Evolutionary conservation across 2,329 filamentous ascomycete genomes (phyloP), one percentile per base, ranked within the genome.

Genomic region (Paecilomyces sp.): DNA sequence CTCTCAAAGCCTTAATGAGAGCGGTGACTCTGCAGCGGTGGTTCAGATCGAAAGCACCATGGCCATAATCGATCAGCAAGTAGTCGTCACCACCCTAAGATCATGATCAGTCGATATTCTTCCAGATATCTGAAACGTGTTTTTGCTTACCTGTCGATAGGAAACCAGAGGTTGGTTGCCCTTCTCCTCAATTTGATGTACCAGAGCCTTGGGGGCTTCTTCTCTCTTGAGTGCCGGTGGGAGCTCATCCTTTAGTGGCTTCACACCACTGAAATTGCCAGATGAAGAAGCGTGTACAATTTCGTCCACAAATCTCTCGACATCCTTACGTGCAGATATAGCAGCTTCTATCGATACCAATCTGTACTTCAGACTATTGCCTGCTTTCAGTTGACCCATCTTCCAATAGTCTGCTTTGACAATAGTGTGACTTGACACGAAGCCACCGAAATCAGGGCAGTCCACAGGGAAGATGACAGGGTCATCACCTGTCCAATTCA

Each of bases 401-500:
- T 85, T 84, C 84, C 84, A 87, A 65, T 81, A 78, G 56, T 86
- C 84, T 1, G 79, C 83, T 60, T 79, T 80, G 31, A 85, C 77
- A 12, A 85, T 76, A 0, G 84, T 87, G 1, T 80, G 79, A 12
- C 77, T 80, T 33, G 79, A 83, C 0, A 85, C 76, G 60, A 87
- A 86, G 0, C 85, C 85, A 6, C 85, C 85, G 60, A 87, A 80
- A 63, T 86, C 83, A 0, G 85, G 85, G 56, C 79, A 79, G 65
- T 87, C 85, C 4, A 82, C 75, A 0, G 83, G 79, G 55, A 87
- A 85, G 18, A 87, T 80, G n/a, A 82, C 82, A 1, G 83, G 80
- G 36, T 83, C 82, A 60, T 87, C 84, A 3, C 84, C 84, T 0
- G 83, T 85, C 80, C 82, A 88, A 63, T 86, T 86, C 28, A 87